Evolutionary conservation across 495 filamentous ascomycete species (phyloP).

Genomic region (Neurospora sp.): DNA sequence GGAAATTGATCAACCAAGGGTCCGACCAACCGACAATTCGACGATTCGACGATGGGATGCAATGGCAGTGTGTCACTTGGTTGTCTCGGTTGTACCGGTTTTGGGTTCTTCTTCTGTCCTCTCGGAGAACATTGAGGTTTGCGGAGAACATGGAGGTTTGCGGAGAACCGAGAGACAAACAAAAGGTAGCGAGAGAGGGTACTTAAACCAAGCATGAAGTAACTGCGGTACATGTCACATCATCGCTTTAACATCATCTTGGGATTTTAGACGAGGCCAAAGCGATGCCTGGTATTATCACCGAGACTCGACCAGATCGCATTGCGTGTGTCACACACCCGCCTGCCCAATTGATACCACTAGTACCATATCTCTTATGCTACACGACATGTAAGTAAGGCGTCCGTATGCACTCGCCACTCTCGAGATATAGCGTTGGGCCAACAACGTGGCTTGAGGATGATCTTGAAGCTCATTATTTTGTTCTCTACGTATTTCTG

Average conservation of each 20-base stretch:
- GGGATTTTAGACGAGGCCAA: background rate
- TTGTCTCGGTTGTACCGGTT: background rate
- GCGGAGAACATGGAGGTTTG: background rate
- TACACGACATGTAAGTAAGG: background rate
- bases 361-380: background rate
- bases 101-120: background rate
- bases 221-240: background rate
- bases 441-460: background rate
- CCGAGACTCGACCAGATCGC: background rate
- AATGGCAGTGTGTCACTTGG: background rate
- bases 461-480: background rate
- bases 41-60: background rate
- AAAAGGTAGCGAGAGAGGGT: background rate
- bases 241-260: background rate
- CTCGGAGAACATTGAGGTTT: background rate
- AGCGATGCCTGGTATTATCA: background rate
- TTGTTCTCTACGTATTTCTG: background rate
- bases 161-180: background rate
- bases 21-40: background rate
- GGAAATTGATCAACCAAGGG: constrained; percentile 19
- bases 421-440: background rate
- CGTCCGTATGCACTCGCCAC: background rate
- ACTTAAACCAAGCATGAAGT: background rate
- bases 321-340: background rate
- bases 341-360: background rate